Evolutionary conservation across 352 stramenopile species (phyloP).

Genomic region (Phytophthora citrophthora): DNA sequence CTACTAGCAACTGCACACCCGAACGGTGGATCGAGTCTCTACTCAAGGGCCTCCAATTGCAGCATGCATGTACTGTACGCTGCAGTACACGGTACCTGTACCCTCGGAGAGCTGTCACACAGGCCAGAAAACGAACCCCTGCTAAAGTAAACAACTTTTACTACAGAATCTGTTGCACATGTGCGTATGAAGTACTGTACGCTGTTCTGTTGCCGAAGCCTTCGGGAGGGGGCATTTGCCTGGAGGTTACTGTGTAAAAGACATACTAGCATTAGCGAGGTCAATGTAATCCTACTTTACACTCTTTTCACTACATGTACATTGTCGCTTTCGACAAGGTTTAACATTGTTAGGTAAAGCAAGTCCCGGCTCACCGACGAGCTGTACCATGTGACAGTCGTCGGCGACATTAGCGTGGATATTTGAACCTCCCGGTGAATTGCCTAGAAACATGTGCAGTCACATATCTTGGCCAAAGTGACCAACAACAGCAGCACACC

Average conservation of each 20-base stretch:
- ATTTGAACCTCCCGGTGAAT: conserved; percentile 1
- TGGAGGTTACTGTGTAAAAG: too few relatives aligned
- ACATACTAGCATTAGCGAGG: too few relatives aligned
- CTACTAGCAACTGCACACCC: too few relatives aligned
- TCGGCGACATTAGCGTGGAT: neutral
- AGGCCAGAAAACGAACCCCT: conserved; percentile 7
- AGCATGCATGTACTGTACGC: neutral
- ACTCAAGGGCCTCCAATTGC: too few relatives aligned
- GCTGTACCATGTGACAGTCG: conserved; percentile 5
- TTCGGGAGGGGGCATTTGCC: too few relatives aligned
- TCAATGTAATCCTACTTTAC: too few relatives aligned
- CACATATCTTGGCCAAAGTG: neutral
- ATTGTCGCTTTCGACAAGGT: neutral
- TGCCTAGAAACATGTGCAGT: conserved; percentile 3
- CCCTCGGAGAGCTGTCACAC: conserved; percentile 8
- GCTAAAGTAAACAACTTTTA: neutral
- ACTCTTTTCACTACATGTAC: too few relatives aligned
- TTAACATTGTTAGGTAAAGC: neutral
- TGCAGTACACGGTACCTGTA: neutral
- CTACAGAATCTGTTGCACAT: neutral
- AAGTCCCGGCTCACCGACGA: neutral
- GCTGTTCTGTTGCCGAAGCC: too few relatives aligned
- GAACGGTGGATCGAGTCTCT: too few relatives aligned
- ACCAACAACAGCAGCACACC: conserved; percentile 6
- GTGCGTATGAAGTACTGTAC: too few relatives aligned